Base-by-base conservation (phyloP, 2,329 filamentous ascomycete genomes). In the Calonectria leucothoes region DNA sequence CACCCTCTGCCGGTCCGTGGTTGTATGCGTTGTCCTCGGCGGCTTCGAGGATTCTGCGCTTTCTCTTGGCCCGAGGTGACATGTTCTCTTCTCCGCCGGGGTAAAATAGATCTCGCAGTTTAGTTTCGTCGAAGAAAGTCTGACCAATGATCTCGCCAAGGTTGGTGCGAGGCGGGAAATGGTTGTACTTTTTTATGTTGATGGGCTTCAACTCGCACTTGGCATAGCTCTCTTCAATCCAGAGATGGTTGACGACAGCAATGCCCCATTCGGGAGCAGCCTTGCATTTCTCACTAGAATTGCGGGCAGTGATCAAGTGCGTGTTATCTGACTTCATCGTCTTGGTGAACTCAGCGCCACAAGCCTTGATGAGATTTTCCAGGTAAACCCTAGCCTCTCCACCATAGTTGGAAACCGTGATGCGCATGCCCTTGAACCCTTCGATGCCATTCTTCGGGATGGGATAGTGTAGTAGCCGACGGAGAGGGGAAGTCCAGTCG, bases 171-270 rank as follows among this genome's bases (percentile, higher is more conserved):
- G 90, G 89, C 20, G 97, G 97, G 77, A 98, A 99, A 81, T 95
- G 93, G 0, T 91, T 95, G 82, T 98, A 99, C 75, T 93, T 93
- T 11, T 90, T 88, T 66, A 94, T 91, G 5, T 94, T 93, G 27
- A 96, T 86, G 0, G 91, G 91, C 82, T 95, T 93, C 71, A 93
- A 87, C 81, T 94, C 90, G 86, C 95, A 98, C 82, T 94, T 95
- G 2, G 96, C 95, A 82, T 98, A 99, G 84, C 95, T 97, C 82
- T 99, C 97, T 84, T 99, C 97, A 57, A 99, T 90, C 97, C 97
- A 99, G 0, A 99, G 89, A 82, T 99, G 97, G 83, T 98, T 99
- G 79, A 98, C 88, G 79, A 98, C 93, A 70, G 95, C 88, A 69
- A 98, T 93, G 67, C 94, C 93, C 97, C 97, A 99, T 85, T 98